phyloP scores from a whole-genome alignment of 2,329 filamentous ascomycete species.

The Cryphonectria parasitica region DNA sequence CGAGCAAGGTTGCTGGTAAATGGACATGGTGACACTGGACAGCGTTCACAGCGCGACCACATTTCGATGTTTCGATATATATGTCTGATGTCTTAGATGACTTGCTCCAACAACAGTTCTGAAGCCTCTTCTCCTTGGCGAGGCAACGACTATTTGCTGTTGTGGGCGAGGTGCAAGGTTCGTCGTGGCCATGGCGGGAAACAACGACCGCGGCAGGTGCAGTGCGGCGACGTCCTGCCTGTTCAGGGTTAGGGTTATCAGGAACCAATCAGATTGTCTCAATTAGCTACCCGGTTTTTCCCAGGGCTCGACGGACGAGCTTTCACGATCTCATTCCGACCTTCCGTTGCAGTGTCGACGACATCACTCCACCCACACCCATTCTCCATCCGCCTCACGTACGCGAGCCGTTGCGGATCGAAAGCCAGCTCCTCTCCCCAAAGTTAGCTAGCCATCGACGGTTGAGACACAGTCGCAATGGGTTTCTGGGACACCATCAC shows the following conservation, averaged over 20 bases:
- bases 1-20: background rate
- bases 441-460: slow-evolving; percentile 37
- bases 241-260: slow-evolving; percentile 23
- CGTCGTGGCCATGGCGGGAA: background rate
- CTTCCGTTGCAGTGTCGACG: slow-evolving; percentile 39
- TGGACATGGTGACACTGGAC: background rate
- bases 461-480: slow-evolving; percentile 55
- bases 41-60: background rate
- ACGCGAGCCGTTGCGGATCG: slow-evolving; percentile 31
- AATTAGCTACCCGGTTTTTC: slow-evolving; percentile 51
- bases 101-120: background rate
- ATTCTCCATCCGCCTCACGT: slow-evolving; percentile 30
- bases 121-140: background rate
- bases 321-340: slow-evolving; percentile 43
- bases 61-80: background rate
- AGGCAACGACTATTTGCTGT: background rate
- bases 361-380: slow-evolving; percentile 36
- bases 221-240: too few relatives aligned
- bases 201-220: background rate
- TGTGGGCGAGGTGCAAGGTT: background rate
- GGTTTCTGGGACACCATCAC: slow-evolving; percentile 68
- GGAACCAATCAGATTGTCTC: slow-evolving; percentile 52
- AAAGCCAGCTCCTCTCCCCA: slow-evolving; percentile 33
- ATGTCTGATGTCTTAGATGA: background rate
- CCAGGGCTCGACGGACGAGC: slow-evolving; percentile 38